A percentile compares a stretch with the other conserved stretches of the same genome.
phyloP scores from a whole-genome alignment of 345 rosid genomes.

The Eutrema japonicum region DNA sequence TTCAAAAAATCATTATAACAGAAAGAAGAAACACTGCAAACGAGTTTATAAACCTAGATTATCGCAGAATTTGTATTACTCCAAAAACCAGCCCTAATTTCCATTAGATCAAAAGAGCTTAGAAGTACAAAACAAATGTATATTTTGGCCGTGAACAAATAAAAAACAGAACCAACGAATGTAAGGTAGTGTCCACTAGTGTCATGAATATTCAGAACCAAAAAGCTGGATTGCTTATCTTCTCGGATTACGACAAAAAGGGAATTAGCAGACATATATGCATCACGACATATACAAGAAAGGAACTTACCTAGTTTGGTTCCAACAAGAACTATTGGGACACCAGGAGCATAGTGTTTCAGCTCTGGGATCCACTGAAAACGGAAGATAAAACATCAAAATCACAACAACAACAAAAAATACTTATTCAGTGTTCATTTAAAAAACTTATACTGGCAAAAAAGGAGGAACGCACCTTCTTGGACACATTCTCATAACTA shows the following conservation, averaged over 20 bases:
- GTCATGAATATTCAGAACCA: neutral
- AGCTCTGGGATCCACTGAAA: constrained; percentile 98
- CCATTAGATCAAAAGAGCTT: constrained; percentile 1
- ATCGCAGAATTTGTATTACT: neutral
- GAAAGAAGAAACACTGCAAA: constrained; percentile 2
- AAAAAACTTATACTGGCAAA: neutral
- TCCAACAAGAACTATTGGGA: constrained; percentile 90
- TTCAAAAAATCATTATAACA: neutral
- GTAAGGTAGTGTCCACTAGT: constrained; percentile 1
- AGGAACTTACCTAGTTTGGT: constrained; percentile 76
- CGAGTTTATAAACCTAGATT: constrained; percentile 14
- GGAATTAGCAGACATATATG: neutral
- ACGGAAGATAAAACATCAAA: constrained; percentile 8
- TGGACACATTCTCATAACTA: constrained; percentile 95
- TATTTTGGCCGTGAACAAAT: constrained; percentile 13
- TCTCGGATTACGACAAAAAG: neutral
- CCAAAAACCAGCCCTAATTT: neutral
- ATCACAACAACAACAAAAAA: constrained; percentile 12
- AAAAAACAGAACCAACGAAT: constrained; percentile 4
- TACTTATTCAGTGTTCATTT: neutral
- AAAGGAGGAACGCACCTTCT: constrained; percentile 56
- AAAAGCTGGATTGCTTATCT: neutral
- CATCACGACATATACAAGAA: neutral
- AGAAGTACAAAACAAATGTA: neutral
- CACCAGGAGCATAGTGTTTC: constrained; percentile 94